These are phyloP conservation scores for Oryza officinalis DNA, from an alignment of 176 grass and related monocot genomes.

Conservation along the genomic window DNA sequence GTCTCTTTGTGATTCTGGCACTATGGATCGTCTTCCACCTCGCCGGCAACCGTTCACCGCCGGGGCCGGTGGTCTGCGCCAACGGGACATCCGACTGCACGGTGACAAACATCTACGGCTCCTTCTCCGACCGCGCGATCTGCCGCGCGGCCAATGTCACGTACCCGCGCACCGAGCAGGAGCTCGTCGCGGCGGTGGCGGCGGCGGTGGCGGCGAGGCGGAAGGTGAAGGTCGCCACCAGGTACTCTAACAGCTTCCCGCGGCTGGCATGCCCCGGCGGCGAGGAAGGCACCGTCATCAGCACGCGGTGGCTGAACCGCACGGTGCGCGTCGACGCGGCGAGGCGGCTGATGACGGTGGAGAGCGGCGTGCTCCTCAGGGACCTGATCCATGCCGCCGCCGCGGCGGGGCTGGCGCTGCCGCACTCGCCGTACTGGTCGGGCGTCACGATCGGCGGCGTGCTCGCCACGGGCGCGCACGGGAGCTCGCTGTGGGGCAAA, in stretches of 20 bases:
- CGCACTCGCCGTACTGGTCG: conserved; percentile 60
- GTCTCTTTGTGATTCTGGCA: background rate
- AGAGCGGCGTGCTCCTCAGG: conserved; percentile 37
- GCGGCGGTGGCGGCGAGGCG: background rate
- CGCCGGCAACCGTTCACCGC: conserved; percentile 25
- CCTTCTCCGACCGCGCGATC: conserved; percentile 47
- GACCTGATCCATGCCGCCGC: conserved; percentile 49
- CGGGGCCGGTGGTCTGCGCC: conserved; percentile 37
- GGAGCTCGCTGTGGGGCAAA: conserved; percentile 59
- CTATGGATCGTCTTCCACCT: background rate
- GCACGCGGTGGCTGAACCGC: conserved; percentile 37
- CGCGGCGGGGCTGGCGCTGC: conserved; percentile 41
- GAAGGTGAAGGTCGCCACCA: conserved; percentile 51
- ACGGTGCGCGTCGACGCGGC: conserved; percentile 14
- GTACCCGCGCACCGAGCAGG: conserved; percentile 55
- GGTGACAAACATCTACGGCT: conserved; percentile 51
- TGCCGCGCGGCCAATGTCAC: conserved; percentile 41
- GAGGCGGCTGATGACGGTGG: conserved; percentile 26
- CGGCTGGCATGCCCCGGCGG: conserved; percentile 58
- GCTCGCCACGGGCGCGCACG: conserved; percentile 58
- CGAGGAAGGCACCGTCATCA: conserved; percentile 30
- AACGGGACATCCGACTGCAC: conserved; percentile 36
- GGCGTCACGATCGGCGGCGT: conserved; percentile 61
- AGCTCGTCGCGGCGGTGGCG: conserved; percentile 52
- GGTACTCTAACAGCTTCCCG: conserved; percentile 56